phyloP scores from a whole-genome alignment of 805 yeast species.

The Yamadazyma sp. region DNA sequence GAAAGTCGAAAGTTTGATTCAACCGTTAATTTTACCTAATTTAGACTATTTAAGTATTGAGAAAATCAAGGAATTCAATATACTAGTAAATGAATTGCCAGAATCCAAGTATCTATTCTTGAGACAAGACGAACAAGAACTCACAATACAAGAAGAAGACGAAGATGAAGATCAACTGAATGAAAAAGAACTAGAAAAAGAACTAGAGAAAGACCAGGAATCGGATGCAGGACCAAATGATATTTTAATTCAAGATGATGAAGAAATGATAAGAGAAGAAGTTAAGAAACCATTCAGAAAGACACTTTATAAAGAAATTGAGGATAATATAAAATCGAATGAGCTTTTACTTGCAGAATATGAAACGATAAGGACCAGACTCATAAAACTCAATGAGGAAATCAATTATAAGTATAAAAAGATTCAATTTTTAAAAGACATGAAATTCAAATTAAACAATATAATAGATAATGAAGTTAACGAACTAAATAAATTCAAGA shows the following conservation, averaged over 20 bases:
- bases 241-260: slow-evolving; percentile 9
- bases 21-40: slow-evolving; percentile 28
- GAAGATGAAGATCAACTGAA: slow-evolving; percentile 3
- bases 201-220: slow-evolving; percentile 1
- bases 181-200: slow-evolving; percentile 4
- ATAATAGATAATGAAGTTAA: slow-evolving; percentile 3
- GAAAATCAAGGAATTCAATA: slow-evolving; percentile 18
- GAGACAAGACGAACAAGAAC: neutral
- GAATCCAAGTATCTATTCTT: slow-evolving; percentile 27
- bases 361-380: slow-evolving; percentile 15
- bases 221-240: neutral
- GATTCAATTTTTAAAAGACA: slow-evolving; percentile 21
- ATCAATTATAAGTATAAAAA: slow-evolving; percentile 29
- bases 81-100: slow-evolving; percentile 30
- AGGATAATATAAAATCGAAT: slow-evolving; percentile 17
- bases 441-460: slow-evolving; percentile 10
- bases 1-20: slow-evolving; percentile 17
- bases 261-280: slow-evolving; percentile 5
- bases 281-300: slow-evolving; percentile 6
- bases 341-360: slow-evolving; percentile 17
- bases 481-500: slow-evolving; percentile 24
- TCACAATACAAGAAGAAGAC: neutral
- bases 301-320: slow-evolving; percentile 15
- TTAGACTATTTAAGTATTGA: slow-evolving; percentile 5
- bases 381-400: slow-evolving; percentile 17